phyloP scores from a whole-genome alignment of 352 stramenopile species.

The Phytophthora fragariaefolia region DNA sequence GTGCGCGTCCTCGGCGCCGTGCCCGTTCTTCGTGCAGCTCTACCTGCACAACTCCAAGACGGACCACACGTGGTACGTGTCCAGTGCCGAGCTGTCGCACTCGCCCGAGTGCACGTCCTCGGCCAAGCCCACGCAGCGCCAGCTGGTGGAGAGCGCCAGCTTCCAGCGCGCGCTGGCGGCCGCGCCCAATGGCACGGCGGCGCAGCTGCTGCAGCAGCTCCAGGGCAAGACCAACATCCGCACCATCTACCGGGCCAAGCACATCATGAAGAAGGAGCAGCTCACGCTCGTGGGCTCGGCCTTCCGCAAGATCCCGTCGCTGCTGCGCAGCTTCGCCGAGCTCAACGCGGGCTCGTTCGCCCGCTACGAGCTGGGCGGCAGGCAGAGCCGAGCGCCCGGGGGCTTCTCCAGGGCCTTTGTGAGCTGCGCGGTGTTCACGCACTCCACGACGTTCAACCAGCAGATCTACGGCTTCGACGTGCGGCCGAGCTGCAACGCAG shows the following conservation, averaged over 20 bases:
- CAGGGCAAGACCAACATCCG: constrained; percentile 51
- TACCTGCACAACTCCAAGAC: constrained; percentile 66
- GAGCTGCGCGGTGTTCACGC: constrained; percentile 52
- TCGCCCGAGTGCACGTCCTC: constrained; percentile 48
- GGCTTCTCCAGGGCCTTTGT: constrained; percentile 55
- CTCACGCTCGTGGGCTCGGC: constrained; percentile 39
- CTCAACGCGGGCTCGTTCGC: constrained; percentile 49
- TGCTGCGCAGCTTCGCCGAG: constrained; percentile 44
- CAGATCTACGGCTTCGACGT: constrained; percentile 62
- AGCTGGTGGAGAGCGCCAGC: constrained; percentile 53
- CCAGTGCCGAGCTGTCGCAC: constrained; percentile 52
- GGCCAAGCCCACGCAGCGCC: constrained; percentile 62
- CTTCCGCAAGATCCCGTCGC: constrained; percentile 52
- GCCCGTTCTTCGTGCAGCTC: constrained; percentile 73
- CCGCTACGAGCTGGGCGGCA: constrained; percentile 28
- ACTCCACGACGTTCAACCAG: constrained; percentile 51
- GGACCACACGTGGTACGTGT: constrained; percentile 70
- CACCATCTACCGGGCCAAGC: constrained; percentile 65
- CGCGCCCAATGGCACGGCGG: constrained; percentile 40
- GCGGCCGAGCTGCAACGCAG: constrained; percentile 33
- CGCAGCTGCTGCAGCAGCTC: constrained; percentile 44
- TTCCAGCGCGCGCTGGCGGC: constrained; percentile 48
- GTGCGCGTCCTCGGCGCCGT: constrained; percentile 45
- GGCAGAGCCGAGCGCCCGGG: constrained; percentile 29
- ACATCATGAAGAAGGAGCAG: constrained; percentile 48